Evolutionary conservation across 495 filamentous ascomycete genomes (phyloP).

Genomic region (Wilcoxina mikolae): DNA sequence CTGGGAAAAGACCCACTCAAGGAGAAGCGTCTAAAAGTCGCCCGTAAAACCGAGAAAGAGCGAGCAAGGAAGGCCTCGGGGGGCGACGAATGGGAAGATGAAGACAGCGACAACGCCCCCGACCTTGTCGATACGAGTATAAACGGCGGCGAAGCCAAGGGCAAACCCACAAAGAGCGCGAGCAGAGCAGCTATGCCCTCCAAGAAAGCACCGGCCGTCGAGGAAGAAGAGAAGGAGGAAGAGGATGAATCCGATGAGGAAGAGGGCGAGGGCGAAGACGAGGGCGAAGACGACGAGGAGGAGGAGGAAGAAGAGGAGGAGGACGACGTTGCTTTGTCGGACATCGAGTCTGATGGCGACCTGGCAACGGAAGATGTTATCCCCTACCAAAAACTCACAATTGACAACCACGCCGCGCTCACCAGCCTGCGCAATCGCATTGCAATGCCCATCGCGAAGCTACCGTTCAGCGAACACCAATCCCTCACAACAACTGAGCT

Average conservation of each 20-base stretch:
- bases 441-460: constrained; percentile 43
- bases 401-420: constrained; percentile 89
- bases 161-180: background rate
- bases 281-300: constrained; percentile 34
- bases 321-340: constrained; percentile 66
- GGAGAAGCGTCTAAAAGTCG: constrained; percentile 22
- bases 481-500: constrained; percentile 37
- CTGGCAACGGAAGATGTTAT: constrained; percentile 50
- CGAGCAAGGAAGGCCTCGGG: constrained; percentile 1
- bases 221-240: constrained; percentile 29
- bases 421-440: constrained; percentile 63
- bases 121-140: constrained; percentile 15
- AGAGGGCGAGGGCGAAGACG: constrained; percentile 36
- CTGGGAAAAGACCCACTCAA: constrained; percentile 19
- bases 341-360: constrained; percentile 62
- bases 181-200: background rate
- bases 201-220: background rate
- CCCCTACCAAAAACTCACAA: constrained; percentile 82
- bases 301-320: constrained; percentile 50
- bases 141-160: background rate
- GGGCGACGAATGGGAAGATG: constrained; percentile 4
- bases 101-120: constrained; percentile 11
- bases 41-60: constrained; percentile 15
- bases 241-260: constrained; percentile 35
- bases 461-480: constrained; percentile 44